Percentiles rank a stretch among this genome's conserved stretches.
Conservation (phyloP, 306 rosid genomes). For the Senna tora region DNA sequence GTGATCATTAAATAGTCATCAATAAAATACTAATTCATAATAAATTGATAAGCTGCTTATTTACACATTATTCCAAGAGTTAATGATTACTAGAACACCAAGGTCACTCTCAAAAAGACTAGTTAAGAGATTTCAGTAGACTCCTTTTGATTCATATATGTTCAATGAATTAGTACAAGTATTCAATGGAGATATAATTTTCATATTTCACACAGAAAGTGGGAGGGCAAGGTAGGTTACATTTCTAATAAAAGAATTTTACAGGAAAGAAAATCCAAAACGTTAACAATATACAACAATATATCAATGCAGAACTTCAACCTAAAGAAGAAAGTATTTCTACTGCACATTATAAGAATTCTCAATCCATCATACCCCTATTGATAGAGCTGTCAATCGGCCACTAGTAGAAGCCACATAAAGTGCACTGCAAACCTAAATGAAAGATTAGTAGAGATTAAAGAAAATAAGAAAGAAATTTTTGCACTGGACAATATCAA, state of each 20-base stretch:
- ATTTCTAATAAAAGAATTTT: constrained; percentile 15
- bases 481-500: constrained; percentile 17
- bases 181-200: background rate
- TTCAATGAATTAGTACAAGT: background rate
- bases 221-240: constrained; percentile 1
- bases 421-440: constrained; percentile 62
- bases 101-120: constrained; percentile 22
- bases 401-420: constrained; percentile 94
- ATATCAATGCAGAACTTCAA: constrained; percentile 25
- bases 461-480: constrained; percentile 23
- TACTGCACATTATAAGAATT: constrained; percentile 20
- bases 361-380: constrained; percentile 48
- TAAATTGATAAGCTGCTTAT: background rate
- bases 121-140: constrained; percentile 4
- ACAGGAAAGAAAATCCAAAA: constrained; percentile 25
- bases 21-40: constrained; percentile 11
- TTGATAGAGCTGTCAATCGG: constrained; percentile 65
- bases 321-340: background rate
- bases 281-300: constrained; percentile 2
- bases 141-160: background rate
- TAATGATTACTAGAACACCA: constrained; percentile 1
- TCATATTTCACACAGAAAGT: background rate
- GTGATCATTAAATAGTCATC: constrained; percentile 1
- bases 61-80: background rate
- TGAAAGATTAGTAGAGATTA: constrained; percentile 32